Evolutionary conservation across 2,329 filamentous ascomycete species (phyloP), one percentile per base, ranked within the genome.

Genomic region (Clonostachys solani): DNA sequence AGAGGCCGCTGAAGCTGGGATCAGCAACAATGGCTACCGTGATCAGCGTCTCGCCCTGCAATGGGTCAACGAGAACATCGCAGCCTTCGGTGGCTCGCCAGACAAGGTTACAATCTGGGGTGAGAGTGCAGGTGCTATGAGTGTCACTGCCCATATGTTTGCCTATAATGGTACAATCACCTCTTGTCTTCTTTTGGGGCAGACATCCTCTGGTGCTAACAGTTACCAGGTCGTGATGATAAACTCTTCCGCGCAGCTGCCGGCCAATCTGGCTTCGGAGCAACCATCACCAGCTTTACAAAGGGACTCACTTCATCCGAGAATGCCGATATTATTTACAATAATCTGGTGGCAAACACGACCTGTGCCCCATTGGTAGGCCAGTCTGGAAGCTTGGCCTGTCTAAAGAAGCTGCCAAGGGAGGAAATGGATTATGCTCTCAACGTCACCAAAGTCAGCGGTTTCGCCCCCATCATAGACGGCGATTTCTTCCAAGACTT

Each of bases 11-110:
- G 60, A 64, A 0, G 55, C 57, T 3, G 62, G 60, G 1, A 44
- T 70, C 17, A 47, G 77, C 9, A 83, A 84, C 49, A 73, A 73
- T 1, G 79, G 78, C 0, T 58, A 81, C 1, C 62, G 75, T 4
- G 78, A 82, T 49, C 76, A 80, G 52, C 66, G 69, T 13, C 71
- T 72, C 5, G 71, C 74, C 3, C 58, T 83, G 2, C 57, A 73
- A 52, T 83, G 80, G 67, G 72, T 82, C 0, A 71, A 79, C 43
- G 66, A 65, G 9, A 60, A 83, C 49, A 78, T 83, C 45, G 54
- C 60, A 3, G 56, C 66, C 3, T 83, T 83, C 45, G 78, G 80
- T 0, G 78, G 80, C 5, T 71, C 82, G 45, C 67, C 69, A 0
- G 52, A 57, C 2, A 67, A 72, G 6, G 74, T 84, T 0, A 80